phyloP scores from a whole-genome alignment of 805 yeast genomes.

The Aciculoconidium aculeatum region DNA sequence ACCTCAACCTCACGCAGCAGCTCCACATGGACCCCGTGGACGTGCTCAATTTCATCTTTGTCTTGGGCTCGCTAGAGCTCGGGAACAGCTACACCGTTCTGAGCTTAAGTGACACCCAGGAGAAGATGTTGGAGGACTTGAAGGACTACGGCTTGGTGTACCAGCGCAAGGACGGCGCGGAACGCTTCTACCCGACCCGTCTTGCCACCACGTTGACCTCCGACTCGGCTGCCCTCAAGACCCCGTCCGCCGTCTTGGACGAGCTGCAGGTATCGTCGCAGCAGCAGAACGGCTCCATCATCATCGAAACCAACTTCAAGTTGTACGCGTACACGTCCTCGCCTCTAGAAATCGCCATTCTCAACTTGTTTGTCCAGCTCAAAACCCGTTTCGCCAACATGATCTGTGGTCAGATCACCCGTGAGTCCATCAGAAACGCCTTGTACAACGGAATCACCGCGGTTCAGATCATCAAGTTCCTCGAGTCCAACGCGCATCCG shows the following conservation, averaged over 20 bases:
- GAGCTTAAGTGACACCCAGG: slow-evolving; percentile 72
- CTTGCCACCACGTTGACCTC: slow-evolving; percentile 86
- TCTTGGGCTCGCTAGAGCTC: slow-evolving; percentile 86
- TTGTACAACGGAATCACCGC: slow-evolving; percentile 86
- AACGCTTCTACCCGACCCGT: slow-evolving; percentile 82
- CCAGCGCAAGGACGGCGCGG: slow-evolving; percentile 45
- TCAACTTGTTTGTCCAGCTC: slow-evolving; percentile 81
- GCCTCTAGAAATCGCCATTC: slow-evolving; percentile 89
- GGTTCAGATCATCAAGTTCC: slow-evolving; percentile 84
- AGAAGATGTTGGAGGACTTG: slow-evolving; percentile 80
- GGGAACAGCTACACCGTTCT: slow-evolving; percentile 79
- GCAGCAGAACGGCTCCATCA: slow-evolving; percentile 54
- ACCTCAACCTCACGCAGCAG: slow-evolving; percentile 76
- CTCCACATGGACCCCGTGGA: slow-evolving; percentile 94
- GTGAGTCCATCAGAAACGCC: slow-evolving; percentile 87
- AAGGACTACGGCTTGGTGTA: slow-evolving; percentile 89
- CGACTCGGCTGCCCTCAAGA: slow-evolving; percentile 63
- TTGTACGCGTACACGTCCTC: slow-evolving; percentile 90
- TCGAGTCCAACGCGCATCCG: slow-evolving; percentile 90
- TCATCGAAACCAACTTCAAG: slow-evolving; percentile 91
- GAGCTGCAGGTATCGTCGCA: slow-evolving; percentile 42
- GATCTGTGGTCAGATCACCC: slow-evolving; percentile 89
- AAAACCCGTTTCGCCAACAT: slow-evolving; percentile 82
- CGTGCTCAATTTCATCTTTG: slow-evolving; percentile 86
- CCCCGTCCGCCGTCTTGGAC: slow-evolving; percentile 73